These are phyloP conservation scores for Gremmenia infestans DNA, from an alignment of 2,329 filamentous ascomycete species.

Conservation along the genomic window DNA sequence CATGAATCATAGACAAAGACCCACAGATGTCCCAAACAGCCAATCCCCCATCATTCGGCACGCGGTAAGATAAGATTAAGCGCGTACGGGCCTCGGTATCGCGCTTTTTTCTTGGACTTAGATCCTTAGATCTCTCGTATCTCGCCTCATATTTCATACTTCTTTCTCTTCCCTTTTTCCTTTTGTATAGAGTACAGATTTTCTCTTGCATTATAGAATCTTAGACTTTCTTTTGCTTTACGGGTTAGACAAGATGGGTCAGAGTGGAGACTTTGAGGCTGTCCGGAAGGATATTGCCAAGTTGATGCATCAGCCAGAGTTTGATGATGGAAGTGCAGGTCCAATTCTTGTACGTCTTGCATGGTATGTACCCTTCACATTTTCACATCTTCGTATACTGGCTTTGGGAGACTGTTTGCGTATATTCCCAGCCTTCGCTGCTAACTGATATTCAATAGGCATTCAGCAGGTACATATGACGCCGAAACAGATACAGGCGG, in stretches of 20 bases:
- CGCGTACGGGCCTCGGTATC: constrained; percentile 21
- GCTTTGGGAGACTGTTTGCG: not conserved
- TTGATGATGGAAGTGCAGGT: constrained; percentile 60
- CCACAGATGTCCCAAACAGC: not conserved
- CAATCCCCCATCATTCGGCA: constrained; percentile 3
- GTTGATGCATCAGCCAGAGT: constrained; percentile 54
- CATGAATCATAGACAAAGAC: not conserved
- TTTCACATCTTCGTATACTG: not conserved
- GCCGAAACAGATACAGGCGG: constrained; percentile 54
- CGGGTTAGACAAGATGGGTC: constrained; percentile 22
- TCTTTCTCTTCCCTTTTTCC: constrained; percentile 3
- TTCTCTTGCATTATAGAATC: constrained; percentile 6
- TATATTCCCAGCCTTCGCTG: not conserved
- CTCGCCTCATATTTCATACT: constrained; percentile 1
- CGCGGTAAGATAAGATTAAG: constrained; percentile 14
- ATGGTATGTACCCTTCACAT: constrained; percentile 40
- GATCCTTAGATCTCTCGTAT: constrained; percentile 12
- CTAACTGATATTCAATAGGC: constrained; percentile 37
- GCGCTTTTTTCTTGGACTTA: constrained; percentile 5
- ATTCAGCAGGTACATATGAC: constrained; percentile 60
- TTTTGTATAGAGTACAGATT: constrained; percentile 3
- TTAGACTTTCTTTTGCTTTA: not conserved
- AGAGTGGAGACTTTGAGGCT: constrained; percentile 62
- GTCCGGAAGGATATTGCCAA: constrained; percentile 50
- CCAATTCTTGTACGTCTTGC: constrained; percentile 60